A percentile compares a stretch with the other conserved stretches of the same genome.
Conservation (phyloP, 108 stramenopile genomes). For the Fistulifera solaris region DNA sequence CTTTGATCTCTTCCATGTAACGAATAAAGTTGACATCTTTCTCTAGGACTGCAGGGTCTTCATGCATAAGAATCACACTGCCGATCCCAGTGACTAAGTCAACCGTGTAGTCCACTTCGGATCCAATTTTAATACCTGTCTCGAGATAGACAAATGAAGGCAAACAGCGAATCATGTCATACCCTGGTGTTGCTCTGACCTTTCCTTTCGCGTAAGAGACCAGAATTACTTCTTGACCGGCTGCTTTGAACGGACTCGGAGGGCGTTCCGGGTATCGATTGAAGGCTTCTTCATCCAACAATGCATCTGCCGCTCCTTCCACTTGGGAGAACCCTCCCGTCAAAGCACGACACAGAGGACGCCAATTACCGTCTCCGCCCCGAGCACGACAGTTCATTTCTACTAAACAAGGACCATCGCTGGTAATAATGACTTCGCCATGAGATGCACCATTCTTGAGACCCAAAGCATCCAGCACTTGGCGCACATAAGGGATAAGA, state of each 20-base stretch:
- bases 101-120: conserved; percentile 60
- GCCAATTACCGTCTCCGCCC: conserved; percentile 92
- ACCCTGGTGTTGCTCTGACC: conserved; percentile 64
- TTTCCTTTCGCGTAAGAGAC: conserved; percentile 60
- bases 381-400: conserved; percentile 93
- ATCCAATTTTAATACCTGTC: conserved; percentile 40
- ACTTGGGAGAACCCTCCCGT: conserved; percentile 68
- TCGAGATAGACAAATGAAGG: conserved; percentile 69
- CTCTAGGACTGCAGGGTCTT: conserved; percentile 38
- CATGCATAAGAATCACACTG: conserved; percentile 64
- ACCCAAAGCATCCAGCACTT: conserved; percentile 69
- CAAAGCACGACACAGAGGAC: conserved; percentile 51
- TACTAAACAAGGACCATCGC: conserved; percentile 83
- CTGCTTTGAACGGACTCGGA: conserved; percentile 59
- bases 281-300: conserved; percentile 59
- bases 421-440: conserved; percentile 68
- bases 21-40: conserved; percentile 73
- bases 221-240: conserved; percentile 57
- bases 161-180: conserved; percentile 56
- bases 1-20: conserved; percentile 77
- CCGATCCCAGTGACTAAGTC: conserved; percentile 70
- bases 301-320: conserved; percentile 70
- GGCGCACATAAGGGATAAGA: conserved; percentile 70
- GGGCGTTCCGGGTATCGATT: conserved; percentile 41
- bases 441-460: conserved; percentile 62